Evolutionary conservation across 192 early-diverging fungal species (phyloP).

Genomic region (Podila epicladia): DNA sequence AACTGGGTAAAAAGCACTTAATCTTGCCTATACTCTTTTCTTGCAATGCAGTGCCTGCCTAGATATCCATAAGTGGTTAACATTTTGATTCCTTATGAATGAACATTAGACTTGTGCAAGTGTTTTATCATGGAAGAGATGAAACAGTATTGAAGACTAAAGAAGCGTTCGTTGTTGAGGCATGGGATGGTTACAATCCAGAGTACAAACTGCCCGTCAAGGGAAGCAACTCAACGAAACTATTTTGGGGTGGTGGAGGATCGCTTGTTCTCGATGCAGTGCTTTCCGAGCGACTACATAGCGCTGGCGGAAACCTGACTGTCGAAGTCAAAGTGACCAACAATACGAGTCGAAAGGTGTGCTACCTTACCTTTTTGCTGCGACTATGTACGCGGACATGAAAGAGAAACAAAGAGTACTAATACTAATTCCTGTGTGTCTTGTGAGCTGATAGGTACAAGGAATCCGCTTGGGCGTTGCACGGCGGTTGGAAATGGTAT

Average conservation of each 20-base stretch:
- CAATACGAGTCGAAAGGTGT: conserved; percentile 62
- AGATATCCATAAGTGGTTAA: background rate
- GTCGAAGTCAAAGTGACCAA: conserved; percentile 58
- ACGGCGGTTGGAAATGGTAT: conserved; percentile 58
- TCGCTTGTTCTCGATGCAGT: conserved; percentile 43
- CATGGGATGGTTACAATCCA: conserved; percentile 54
- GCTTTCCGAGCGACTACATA: conserved; percentile 47
- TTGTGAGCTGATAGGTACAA: conserved; percentile 54
- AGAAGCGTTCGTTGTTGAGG: conserved; percentile 70
- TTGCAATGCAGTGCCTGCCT: background rate
- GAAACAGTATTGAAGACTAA: conserved; percentile 66
- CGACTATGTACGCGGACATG: background rate
- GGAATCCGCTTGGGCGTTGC: conserved; percentile 61
- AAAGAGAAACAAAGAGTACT: background rate
- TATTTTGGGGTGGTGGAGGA: conserved; percentile 56
- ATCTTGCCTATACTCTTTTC: background rate
- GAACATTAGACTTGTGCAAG: conserved; percentile 58
- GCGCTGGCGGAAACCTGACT: conserved; percentile 52
- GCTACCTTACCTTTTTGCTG: background rate
- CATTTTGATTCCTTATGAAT: background rate
- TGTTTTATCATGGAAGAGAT: conserved; percentile 58
- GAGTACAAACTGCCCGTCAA: conserved; percentile 46
- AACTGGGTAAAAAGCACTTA: conserved; percentile 57
- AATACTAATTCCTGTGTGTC: too few species aligned
- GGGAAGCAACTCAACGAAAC: conserved; percentile 48